Percentiles rank a stretch among this genome's conserved stretches.
Evolutionary conservation across 1,284 basidiomycete genomes (phyloP).

Genomic region (Meripilus lineatus): DNA sequence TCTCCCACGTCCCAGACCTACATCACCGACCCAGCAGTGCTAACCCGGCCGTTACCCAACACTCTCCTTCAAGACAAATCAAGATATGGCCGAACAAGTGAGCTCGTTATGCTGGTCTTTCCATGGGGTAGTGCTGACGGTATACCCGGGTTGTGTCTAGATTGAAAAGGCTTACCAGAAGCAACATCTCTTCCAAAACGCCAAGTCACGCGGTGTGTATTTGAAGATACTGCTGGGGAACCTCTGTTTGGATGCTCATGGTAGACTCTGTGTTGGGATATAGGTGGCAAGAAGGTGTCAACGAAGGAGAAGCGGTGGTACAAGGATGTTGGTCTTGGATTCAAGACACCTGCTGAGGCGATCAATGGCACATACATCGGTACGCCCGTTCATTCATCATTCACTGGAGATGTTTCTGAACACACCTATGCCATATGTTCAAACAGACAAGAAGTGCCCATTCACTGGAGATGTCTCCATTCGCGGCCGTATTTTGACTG

Average conservation of each 20-base stretch:
- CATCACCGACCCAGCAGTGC: slow-evolving; percentile 17
- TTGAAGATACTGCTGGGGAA: too few relatives aligned
- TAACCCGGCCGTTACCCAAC: slow-evolving; percentile 17
- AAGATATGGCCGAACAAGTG: slow-evolving; percentile 64
- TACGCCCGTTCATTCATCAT: slow-evolving; percentile 41
- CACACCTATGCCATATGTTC: too few relatives aligned
- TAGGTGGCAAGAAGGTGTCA: slow-evolving; percentile 84
- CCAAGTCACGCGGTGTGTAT: slow-evolving; percentile 86
- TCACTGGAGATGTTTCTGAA: too few relatives aligned
- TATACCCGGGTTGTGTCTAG: slow-evolving; percentile 33
- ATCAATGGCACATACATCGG: slow-evolving; percentile 97
- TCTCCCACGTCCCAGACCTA: slow-evolving; percentile 16
- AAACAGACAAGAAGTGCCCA: slow-evolving; percentile 97
- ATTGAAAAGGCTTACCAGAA: slow-evolving; percentile 96
- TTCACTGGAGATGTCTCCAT: slow-evolving; percentile 96
- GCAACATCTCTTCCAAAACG: slow-evolving; percentile 97
- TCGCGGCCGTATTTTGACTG: slow-evolving; percentile 97
- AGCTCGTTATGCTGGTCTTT: slow-evolving; percentile 18
- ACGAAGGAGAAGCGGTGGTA: slow-evolving; percentile 99
- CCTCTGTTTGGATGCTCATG: too few relatives aligned
- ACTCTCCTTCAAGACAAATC: slow-evolving; percentile 26
- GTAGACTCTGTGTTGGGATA: slow-evolving; percentile 7
- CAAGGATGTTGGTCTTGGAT: slow-evolving; percentile 97
- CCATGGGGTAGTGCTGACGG: slow-evolving; percentile 9
- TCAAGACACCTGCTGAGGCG: slow-evolving; percentile 96